Base-by-base conservation (phyloP, 2,329 filamentous ascomycete genomes). In the Hymenoscyphus fraxineus region DNA sequence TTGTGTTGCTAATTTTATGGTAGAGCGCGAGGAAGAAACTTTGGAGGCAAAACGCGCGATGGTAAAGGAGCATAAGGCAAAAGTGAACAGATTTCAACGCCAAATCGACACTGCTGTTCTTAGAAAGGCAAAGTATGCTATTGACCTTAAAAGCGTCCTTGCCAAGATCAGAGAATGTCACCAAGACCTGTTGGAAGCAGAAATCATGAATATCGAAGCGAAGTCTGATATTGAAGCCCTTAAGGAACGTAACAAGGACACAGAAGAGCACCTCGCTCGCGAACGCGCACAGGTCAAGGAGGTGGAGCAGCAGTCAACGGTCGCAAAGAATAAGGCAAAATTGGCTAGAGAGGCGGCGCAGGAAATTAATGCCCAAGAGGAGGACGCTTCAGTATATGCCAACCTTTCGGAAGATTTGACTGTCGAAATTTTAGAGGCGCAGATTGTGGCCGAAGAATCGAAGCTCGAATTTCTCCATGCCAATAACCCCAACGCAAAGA, bases 381-480 rank as follows among this genome's bases (percentile, higher is more conserved):
- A 71, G 51, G 54, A 69, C 44, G 40, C 51, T 1, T 75, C 80
- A 16, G 68, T 78, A 22, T 77, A 85, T 59, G 75, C 74, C 1
- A 75, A 77, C 1, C 73, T 87, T 13, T 77, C 80, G 0, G 72
- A 78, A 12, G 80, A 78, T 3, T 85, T 85, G 73, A 83, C 81
- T 1, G 72, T 84, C 0, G 87, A 90, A 58, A 83, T 88, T 2
- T 80, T 97, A 6, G 84, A 91, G 35, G 81, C 85, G 10, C 89
- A 96, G 66, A 90, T 97, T 59, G 82, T 87, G 27, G 87, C 88
- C 0, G 89, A 93, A 74, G 82, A 85, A 67, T 88, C 89, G 31
- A 89, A 90, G 66, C 84, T 98, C 2, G 90, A 93, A 65, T 84
- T 95, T 67, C 90, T 95, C 62, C 88, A 93, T 64, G 89, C 88